Conservation (phyloP, 1,284 basidiomycete genomes). For the Sporisorium graminicola region DNA sequence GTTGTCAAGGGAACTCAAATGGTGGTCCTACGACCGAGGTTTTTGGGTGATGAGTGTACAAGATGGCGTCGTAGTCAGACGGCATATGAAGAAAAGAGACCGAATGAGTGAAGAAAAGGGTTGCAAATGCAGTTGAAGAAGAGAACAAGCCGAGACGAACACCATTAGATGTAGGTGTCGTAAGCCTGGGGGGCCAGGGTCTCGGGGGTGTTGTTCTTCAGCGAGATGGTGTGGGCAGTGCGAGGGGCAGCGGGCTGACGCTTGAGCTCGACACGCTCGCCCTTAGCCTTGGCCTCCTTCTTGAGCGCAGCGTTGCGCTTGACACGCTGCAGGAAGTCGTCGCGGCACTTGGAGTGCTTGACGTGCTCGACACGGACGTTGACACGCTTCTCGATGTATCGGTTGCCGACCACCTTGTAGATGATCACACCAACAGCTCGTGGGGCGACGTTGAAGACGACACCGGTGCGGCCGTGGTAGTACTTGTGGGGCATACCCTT, state of each 20-base stretch:
- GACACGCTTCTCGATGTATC: constrained; percentile 99
- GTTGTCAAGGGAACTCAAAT: constrained; percentile 6
- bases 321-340: constrained; percentile 97
- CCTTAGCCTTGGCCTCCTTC: constrained; percentile 78
- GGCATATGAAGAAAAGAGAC: constrained; percentile 9
- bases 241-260: constrained; percentile 88
- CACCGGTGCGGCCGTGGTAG: constrained; percentile 85
- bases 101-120: constrained; percentile 9
- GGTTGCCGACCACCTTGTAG: constrained; percentile 98
- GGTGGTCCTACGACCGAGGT: constrained; percentile 35
- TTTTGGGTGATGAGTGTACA: constrained; percentile 33
- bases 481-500: constrained; percentile 99
- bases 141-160: not conserved
- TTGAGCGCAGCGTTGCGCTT: constrained; percentile 90
- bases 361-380: constrained; percentile 99
- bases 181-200: constrained; percentile 90
- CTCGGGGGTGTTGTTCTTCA: constrained; percentile 84
- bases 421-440: constrained; percentile 95
- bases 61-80: constrained; percentile 14
- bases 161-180: constrained; percentile 70
- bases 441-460: constrained; percentile 97
- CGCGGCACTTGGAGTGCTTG: constrained; percentile 96
- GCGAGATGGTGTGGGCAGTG: constrained; percentile 81
- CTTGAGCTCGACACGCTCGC: constrained; percentile 85
- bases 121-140: constrained; percentile 15